Evolutionary conservation across 768 basidiomycete genomes (phyloP).

Genomic region (Leccinum variicolor): DNA sequence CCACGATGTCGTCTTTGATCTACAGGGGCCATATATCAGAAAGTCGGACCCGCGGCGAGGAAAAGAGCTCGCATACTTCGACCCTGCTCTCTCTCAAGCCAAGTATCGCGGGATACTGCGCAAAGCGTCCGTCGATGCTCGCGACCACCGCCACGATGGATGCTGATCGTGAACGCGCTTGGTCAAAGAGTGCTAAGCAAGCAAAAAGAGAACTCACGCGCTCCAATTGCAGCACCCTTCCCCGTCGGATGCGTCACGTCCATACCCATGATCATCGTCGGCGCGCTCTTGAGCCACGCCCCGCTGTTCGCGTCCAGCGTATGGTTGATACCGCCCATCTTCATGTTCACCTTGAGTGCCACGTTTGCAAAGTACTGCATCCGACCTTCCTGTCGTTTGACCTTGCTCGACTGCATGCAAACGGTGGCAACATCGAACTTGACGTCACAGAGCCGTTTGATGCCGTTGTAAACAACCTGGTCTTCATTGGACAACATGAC

Average conservation of each 20-base stretch:
- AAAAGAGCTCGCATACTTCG: slow-evolving; percentile 44
- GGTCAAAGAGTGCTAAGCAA: background rate
- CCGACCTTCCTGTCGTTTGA: slow-evolving; percentile 49
- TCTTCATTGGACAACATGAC: slow-evolving; percentile 48
- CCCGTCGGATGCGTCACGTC: slow-evolving; percentile 72
- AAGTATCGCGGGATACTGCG: slow-evolving; percentile 48
- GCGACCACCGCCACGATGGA: slow-evolving; percentile 55
- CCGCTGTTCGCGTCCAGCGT: slow-evolving; percentile 37
- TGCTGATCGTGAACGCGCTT: slow-evolving; percentile 19
- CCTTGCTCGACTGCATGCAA: slow-evolving; percentile 68
- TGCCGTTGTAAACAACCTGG: slow-evolving; percentile 45
- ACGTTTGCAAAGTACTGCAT: slow-evolving; percentile 53
- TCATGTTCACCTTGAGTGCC: slow-evolving; percentile 54
- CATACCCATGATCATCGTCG: slow-evolving; percentile 57
- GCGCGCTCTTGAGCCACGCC: slow-evolving; percentile 36
- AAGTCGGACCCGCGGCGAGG: background rate
- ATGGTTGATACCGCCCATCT: slow-evolving; percentile 54
- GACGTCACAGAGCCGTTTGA: slow-evolving; percentile 50
- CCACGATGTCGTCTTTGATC: slow-evolving; percentile 34
- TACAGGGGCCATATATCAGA: background rate
- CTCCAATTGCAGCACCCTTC: slow-evolving; percentile 52
- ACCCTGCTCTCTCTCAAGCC: slow-evolving; percentile 54
- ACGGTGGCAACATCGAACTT: slow-evolving; percentile 54
- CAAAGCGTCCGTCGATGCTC: slow-evolving; percentile 43
- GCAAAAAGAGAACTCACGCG: slow-evolving; percentile 26